Percentiles rank a stretch among this genome's conserved stretches.
Evolutionary conservation across 176 grass and related monocot genomes (phyloP).

Genomic region (barley (Hordeum vulgare)): MorexV3_pseudomolecules_assembly NC_058520.1:499769766-499770265

Average conservation of each 20-base stretch:
- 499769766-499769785: conserved; percentile 10
- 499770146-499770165: conserved; percentile 38
- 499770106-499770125: no score
- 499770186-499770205: background rate
- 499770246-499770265: conserved; percentile 65
- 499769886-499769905: conserved; percentile 40
- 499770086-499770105: background rate
- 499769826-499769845: conserved; percentile 25
- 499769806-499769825: conserved; percentile 26
- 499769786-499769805: conserved; percentile 23
- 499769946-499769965: background rate
- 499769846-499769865: conserved; percentile 51
- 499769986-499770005: conserved; percentile 14
- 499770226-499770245: conserved; percentile 77
- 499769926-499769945: conserved; percentile 49
- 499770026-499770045: background rate
- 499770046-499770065: conserved; percentile 4
- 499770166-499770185: background rate
- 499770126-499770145: background rate
- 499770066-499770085: conserved; percentile 3
- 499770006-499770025: background rate
- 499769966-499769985: conserved; percentile 37
- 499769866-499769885: conserved; percentile 26
- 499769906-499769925: conserved; percentile 35
- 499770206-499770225: conserved; percentile 59